A percentile compares a stretch with the other conserved stretches of the same genome.
Conservation (phyloP, 2,329 filamentous ascomycete species). For the Aspergillus viridinutans region DNA sequence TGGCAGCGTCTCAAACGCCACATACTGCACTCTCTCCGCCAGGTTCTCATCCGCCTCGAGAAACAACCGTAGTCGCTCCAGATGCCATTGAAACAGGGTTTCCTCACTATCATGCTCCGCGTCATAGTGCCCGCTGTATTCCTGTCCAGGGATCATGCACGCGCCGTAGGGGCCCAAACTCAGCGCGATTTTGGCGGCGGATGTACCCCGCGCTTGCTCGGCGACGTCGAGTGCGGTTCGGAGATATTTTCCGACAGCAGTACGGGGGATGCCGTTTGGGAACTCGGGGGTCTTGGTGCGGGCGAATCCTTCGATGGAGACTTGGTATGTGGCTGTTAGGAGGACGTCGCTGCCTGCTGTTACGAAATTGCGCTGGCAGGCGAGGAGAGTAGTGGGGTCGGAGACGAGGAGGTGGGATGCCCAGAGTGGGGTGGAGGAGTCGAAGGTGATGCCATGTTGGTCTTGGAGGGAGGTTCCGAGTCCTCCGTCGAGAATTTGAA, state of each 20-base stretch:
- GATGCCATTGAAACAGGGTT: conserved; percentile 55
- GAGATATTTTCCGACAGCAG: conserved; percentile 42
- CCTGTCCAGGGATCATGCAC: conserved; percentile 61
- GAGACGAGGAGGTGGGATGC: conserved; percentile 62
- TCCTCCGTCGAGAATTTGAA: conserved; percentile 59
- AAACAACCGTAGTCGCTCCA: conserved; percentile 52
- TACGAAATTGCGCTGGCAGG: conserved; percentile 56
- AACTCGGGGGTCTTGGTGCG: conserved; percentile 44
- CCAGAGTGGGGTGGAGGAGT: conserved; percentile 56
- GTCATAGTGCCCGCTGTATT: conserved; percentile 62
- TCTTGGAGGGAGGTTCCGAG: conserved; percentile 64
- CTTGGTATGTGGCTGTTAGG: conserved; percentile 65
- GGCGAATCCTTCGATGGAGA: conserved; percentile 54
- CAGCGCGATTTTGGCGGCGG: conserved; percentile 42
- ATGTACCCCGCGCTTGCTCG: conserved; percentile 24
- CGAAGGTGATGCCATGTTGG: conserved; percentile 50
- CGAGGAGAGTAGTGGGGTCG: conserved; percentile 48
- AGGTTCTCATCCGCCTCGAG: conserved; percentile 33
- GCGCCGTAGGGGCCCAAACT: conserved; percentile 65
- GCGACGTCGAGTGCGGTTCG: conserved; percentile 37
- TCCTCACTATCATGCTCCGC: conserved; percentile 41
- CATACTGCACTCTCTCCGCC: conserved; percentile 45
- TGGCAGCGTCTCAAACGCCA: conserved; percentile 65
- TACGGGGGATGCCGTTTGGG: conserved; percentile 42
- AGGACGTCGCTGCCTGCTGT: conserved; percentile 58